phyloP scores from a whole-genome alignment of 2,329 filamentous ascomycete genomes.

The Domatiomyces catenatus region DNA sequence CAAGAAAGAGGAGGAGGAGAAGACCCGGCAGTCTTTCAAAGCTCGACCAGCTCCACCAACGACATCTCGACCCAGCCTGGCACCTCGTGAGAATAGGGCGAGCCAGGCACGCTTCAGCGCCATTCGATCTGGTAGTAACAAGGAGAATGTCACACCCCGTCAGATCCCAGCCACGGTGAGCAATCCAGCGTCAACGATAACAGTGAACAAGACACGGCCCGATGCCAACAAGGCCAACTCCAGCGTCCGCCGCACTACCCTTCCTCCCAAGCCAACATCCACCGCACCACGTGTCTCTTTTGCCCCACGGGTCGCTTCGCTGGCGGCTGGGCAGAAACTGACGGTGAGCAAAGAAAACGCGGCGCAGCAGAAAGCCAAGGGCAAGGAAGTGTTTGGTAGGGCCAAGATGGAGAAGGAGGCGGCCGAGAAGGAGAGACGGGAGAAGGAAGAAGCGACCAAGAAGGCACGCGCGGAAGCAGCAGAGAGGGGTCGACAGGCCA shows the following conservation, averaged over 20 bases:
- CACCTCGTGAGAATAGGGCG: constrained; percentile 30
- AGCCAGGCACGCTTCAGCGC: constrained; percentile 30
- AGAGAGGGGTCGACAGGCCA: constrained; percentile 21
- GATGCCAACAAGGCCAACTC: constrained; percentile 9
- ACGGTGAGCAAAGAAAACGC: constrained; percentile 12
- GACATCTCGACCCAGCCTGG: constrained; percentile 19
- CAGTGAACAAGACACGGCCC: constrained; percentile 4
- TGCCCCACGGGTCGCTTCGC: constrained; percentile 7
- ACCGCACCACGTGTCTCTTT: constrained; percentile 1
- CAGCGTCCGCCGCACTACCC: constrained; percentile 8
- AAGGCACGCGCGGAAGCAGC: constrained; percentile 23
- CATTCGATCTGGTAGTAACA: constrained; percentile 9
- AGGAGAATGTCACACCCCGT: constrained; percentile 14
- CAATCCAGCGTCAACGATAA: not conserved
- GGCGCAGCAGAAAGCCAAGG: constrained; percentile 16
- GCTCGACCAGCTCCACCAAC: constrained; percentile 29
- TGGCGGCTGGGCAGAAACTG: constrained; percentile 10
- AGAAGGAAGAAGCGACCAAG: constrained; percentile 21
- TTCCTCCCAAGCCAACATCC: constrained; percentile 2
- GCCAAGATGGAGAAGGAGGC: constrained; percentile 15
- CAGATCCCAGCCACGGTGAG: not conserved
- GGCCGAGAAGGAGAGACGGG: constrained; percentile 18
- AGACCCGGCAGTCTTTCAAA: constrained; percentile 29
- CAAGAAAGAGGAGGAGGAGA: constrained; percentile 28
- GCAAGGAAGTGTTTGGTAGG: constrained; percentile 20